Evolutionary conservation across 2,329 filamentous ascomycete species (phyloP).

Genomic region (Pseudogymnoascus sp.): DNA sequence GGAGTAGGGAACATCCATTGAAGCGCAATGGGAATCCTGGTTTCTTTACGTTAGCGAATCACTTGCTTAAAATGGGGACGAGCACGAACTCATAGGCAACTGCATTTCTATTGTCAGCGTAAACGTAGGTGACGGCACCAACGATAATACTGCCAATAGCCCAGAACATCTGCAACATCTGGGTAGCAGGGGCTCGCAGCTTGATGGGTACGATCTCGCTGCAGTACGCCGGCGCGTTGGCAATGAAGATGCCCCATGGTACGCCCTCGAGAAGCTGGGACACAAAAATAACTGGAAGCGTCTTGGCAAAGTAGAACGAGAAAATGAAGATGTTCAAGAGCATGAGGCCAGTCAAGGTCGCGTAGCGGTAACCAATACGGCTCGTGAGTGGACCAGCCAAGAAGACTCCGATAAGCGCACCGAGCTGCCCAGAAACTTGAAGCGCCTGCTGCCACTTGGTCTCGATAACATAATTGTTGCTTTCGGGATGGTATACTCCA

Average conservation of each 20-base stretch:
- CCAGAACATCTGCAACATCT: constrained; percentile 60
- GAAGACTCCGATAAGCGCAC: constrained; percentile 49
- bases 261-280: constrained; percentile 52
- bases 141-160: constrained; percentile 54
- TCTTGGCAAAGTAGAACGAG: constrained; percentile 20
- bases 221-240: constrained; percentile 55
- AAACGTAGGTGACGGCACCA: constrained; percentile 45
- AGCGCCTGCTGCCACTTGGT: constrained; percentile 49
- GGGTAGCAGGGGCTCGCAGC: constrained; percentile 48
- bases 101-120: constrained; percentile 32
- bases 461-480: constrained; percentile 33
- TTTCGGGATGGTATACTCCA: constrained; percentile 32
- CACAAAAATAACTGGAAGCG: constrained; percentile 35
- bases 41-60: constrained; percentile 18
- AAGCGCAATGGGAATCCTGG: constrained; percentile 41
- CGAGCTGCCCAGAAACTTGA: constrained; percentile 44
- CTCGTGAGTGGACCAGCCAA: constrained; percentile 49
- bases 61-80: constrained; percentile 15
- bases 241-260: constrained; percentile 59
- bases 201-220: constrained; percentile 51
- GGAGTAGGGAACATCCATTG: constrained; percentile 47
- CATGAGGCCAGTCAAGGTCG: constrained; percentile 46
- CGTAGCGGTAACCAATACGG: constrained; percentile 48
- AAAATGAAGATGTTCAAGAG: constrained; percentile 39
- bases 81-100: constrained; percentile 37